A percentile compares a stretch with the other conserved stretches of the same genome.
Conservation (phyloP, 441 rosid species). For the Melastoma candidum region DNA sequence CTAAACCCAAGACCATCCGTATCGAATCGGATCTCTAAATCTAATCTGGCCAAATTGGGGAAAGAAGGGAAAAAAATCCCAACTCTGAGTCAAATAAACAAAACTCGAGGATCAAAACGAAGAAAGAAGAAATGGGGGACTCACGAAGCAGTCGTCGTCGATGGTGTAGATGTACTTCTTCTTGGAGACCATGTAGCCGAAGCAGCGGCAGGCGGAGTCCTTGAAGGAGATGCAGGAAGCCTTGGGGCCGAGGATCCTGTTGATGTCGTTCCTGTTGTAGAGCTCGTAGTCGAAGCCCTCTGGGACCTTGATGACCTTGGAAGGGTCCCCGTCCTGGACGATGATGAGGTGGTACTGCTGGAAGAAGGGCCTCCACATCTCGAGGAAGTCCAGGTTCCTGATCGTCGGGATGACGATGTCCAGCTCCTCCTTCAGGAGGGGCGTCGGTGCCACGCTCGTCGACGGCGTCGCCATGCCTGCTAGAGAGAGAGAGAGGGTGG, state of each 20-base stretch:
- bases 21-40: no score
- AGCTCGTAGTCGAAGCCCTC: conserved; percentile 21
- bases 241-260: conserved; percentile 17
- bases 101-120: neutral
- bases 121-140: neutral
- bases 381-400: conserved; percentile 21
- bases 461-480: conserved; percentile 9
- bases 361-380: conserved; percentile 23
- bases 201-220: conserved; percentile 21
- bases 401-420: conserved; percentile 22
- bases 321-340: conserved; percentile 19
- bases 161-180: conserved; percentile 21
- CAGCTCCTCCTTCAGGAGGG: conserved; percentile 17
- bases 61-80: no score
- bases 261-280: conserved; percentile 1
- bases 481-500: neutral
- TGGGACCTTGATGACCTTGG: conserved; percentile 17
- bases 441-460: conserved; percentile 1
- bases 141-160: conserved; percentile 22
- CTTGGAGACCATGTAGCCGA: conserved; percentile 22
- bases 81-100: no score
- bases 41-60: no score
- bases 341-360: conserved; percentile 16
- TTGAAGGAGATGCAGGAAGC: conserved; percentile 22
- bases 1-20: no score